phyloP scores from a whole-genome alignment of 2,329 filamentous ascomycete species.

The Epichloe baconii region DNA sequence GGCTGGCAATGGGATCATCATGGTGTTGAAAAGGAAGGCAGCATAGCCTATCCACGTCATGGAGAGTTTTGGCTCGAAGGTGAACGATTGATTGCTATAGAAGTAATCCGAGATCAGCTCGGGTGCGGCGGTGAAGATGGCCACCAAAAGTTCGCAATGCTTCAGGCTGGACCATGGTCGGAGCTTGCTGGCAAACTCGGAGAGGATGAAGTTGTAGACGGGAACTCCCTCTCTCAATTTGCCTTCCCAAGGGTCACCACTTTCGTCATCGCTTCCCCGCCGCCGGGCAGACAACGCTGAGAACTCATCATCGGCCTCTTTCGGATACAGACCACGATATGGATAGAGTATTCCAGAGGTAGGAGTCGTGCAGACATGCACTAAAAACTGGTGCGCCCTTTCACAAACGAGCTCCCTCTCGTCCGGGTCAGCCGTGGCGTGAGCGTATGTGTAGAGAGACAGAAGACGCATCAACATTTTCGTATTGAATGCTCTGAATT shows the following conservation, averaged over 20 bases:
- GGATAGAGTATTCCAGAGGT: constrained; percentile 62
- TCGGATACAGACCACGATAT: constrained; percentile 75
- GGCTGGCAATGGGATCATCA: constrained; percentile 59
- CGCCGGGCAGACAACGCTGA: constrained; percentile 13
- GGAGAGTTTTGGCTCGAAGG: constrained; percentile 82
- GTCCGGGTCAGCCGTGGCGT: constrained; percentile 28
- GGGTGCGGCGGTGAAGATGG: constrained; percentile 69
- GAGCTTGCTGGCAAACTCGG: constrained; percentile 65
- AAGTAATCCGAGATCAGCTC: constrained; percentile 87
- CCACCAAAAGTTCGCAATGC: constrained; percentile 69
- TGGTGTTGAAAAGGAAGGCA: constrained; percentile 70
- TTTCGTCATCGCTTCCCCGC: constrained; percentile 24
- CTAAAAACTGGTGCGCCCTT: constrained; percentile 61
- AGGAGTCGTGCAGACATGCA: constrained; percentile 60
- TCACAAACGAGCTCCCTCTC: constrained; percentile 43
- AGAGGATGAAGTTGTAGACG: constrained; percentile 67
- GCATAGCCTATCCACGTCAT: constrained; percentile 93
- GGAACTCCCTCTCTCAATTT: constrained; percentile 53
- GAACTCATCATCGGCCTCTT: constrained; percentile 44
- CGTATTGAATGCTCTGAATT: constrained; percentile 63
- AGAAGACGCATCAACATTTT: constrained; percentile 61
- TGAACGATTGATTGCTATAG: constrained; percentile 62
- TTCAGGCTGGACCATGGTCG: constrained; percentile 71
- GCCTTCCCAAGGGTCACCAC: constrained; percentile 57
- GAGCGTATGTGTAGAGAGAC: constrained; percentile 52